phyloP scores from a whole-genome alignment of 352 stramenopile genomes.

The Aphanomyces stellatus region DNA sequence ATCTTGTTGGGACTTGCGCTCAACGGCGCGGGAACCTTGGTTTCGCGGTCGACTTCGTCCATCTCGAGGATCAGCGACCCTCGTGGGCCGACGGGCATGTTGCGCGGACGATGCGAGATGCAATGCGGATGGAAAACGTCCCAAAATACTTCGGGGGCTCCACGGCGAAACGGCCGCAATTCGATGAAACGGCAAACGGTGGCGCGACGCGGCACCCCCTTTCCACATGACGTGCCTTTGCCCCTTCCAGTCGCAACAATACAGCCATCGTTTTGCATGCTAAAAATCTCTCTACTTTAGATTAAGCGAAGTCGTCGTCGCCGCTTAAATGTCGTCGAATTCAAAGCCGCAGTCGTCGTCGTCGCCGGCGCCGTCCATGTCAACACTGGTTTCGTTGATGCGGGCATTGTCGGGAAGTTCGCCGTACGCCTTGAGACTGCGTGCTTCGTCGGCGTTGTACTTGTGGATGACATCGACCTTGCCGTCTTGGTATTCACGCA shows the following conservation, averaged over 20 bases:
- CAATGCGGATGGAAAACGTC: no score
- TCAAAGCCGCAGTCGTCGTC: constrained; percentile 87
- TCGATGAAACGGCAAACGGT: not conserved
- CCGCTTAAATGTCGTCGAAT: constrained; percentile 84
- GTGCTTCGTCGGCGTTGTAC: constrained; percentile 96
- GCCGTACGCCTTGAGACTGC: constrained; percentile 98
- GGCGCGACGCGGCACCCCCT: no score
- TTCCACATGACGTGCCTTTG: no score
- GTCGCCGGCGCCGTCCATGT: constrained; percentile 78
- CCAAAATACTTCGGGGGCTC: no score
- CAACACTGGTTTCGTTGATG: constrained; percentile 84
- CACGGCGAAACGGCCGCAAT: not conserved
- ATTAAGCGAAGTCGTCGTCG: not conserved
- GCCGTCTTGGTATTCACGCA: constrained; percentile 99
- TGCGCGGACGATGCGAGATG: no score
- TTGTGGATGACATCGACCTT: constrained; percentile 99
- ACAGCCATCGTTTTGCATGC: not conserved
- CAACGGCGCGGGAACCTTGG: not conserved
- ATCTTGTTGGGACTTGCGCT: constrained; percentile 26
- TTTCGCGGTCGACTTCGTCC: constrained; percentile 15
- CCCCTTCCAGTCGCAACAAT: no score
- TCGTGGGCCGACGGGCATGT: not conserved
- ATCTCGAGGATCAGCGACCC: not conserved
- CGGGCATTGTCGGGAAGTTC: constrained; percentile 96
- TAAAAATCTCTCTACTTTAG: not conserved